Conservation (phyloP, 2,329 filamentous ascomycete species). For the Pseudogymnoascus sp. region DNA sequence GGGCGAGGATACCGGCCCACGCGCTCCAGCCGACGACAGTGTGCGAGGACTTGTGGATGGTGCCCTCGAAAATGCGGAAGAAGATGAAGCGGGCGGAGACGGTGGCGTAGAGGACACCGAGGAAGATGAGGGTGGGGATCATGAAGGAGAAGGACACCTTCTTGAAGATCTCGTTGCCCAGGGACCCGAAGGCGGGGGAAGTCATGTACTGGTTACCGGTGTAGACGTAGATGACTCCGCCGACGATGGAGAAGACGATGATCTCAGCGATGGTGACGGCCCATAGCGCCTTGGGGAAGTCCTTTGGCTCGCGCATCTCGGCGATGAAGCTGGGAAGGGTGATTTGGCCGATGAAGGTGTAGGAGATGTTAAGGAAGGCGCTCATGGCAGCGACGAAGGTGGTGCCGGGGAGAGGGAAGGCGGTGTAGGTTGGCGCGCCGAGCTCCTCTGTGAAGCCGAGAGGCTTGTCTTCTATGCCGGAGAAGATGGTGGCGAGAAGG, state of each 20-base stretch:
- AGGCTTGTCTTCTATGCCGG: slow-evolving; percentile 66
- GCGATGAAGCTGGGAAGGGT: slow-evolving; percentile 91
- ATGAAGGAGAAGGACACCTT: slow-evolving; percentile 91
- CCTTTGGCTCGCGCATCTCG: slow-evolving; percentile 73
- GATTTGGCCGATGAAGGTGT: slow-evolving; percentile 94
- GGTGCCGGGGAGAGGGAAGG: slow-evolving; percentile 57
- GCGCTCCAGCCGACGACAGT: slow-evolving; percentile 71
- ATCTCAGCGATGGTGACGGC: slow-evolving; percentile 83
- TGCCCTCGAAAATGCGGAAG: slow-evolving; percentile 76
- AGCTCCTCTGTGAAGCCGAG: slow-evolving; percentile 50
- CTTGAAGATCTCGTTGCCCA: slow-evolving; percentile 66
- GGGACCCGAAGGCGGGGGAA: slow-evolving; percentile 75
- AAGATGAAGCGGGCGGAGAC: slow-evolving; percentile 87
- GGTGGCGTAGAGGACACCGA: slow-evolving; percentile 84
- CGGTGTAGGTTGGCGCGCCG: slow-evolving; percentile 60
- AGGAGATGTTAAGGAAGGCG: slow-evolving; percentile 90
- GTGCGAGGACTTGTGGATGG: slow-evolving; percentile 71
- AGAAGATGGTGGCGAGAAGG: slow-evolving; percentile 73
- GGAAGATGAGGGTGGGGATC: slow-evolving; percentile 88
- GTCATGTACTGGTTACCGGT: slow-evolving; percentile 86
- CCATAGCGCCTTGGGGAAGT: slow-evolving; percentile 91
- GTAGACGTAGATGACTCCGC: slow-evolving; percentile 74
- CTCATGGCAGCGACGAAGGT: slow-evolving; percentile 76
- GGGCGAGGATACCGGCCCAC: slow-evolving; percentile 67
- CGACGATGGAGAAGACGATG: slow-evolving; percentile 76